A percentile compares a stretch with the other conserved stretches of the same genome.
Conservation (phyloP, 1,284 basidiomycete species). For the Cryptococcus jaspeensis region DNA sequence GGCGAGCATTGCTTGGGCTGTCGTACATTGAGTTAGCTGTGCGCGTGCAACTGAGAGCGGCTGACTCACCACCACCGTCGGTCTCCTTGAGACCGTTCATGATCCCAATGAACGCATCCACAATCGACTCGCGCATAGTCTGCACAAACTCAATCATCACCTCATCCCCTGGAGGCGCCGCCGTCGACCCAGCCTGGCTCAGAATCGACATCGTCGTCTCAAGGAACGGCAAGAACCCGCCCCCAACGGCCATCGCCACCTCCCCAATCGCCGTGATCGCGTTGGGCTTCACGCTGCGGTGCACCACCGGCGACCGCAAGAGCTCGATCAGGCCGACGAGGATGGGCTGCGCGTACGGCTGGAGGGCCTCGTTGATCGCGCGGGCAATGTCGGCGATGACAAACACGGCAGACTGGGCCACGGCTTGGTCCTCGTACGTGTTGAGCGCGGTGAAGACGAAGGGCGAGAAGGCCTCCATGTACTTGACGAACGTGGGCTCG, state of each 20-base stretch:
- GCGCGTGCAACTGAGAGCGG: slow-evolving; percentile 6
- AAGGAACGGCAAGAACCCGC: slow-evolving; percentile 83
- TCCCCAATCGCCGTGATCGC: slow-evolving; percentile 96
- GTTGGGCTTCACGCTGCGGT: slow-evolving; percentile 93
- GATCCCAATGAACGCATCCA: slow-evolving; percentile 95
- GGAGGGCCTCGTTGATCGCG: slow-evolving; percentile 79
- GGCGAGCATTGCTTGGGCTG: slow-evolving; percentile 59
- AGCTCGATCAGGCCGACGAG: slow-evolving; percentile 91
- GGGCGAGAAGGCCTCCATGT: slow-evolving; percentile 85
- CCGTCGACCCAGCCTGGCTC: slow-evolving; percentile 80
- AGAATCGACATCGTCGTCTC: slow-evolving; percentile 88
- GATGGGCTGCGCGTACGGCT: slow-evolving; percentile 79
- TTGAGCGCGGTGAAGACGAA: slow-evolving; percentile 87
- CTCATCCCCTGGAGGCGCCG: slow-evolving; percentile 66
- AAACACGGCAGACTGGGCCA: slow-evolving; percentile 93
- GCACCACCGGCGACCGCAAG: slow-evolving; percentile 84
- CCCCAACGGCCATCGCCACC: slow-evolving; percentile 88
- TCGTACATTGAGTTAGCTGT: background rate
- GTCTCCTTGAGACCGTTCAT: slow-evolving; percentile 82
- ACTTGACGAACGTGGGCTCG: slow-evolving; percentile 80
- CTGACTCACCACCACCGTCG: slow-evolving; percentile 57
- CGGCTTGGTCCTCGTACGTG: slow-evolving; percentile 90
- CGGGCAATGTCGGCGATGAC: slow-evolving; percentile 94
- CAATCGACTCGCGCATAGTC: slow-evolving; percentile 86
- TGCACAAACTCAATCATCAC: slow-evolving; percentile 74